Percentiles rank a stretch among this genome's conserved stretches.
Conservation (phyloP, 306 rosid genomes). For the Heteromeles arbutifolia region DNA sequence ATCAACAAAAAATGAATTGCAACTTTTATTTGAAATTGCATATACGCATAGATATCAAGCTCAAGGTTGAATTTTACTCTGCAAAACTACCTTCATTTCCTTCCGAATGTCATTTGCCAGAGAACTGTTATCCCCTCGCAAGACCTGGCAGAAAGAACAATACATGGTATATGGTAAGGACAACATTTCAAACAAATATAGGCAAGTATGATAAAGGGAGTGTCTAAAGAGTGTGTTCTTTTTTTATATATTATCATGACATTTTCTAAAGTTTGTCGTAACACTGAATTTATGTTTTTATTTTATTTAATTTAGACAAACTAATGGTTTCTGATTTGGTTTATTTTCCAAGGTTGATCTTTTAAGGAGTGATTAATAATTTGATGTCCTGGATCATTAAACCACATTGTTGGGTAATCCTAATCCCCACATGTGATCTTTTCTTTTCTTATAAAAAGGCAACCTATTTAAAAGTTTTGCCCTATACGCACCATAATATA, state of each 20-base stretch:
- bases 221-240: not conserved
- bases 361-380: not conserved
- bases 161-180: constrained; percentile 15
- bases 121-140: constrained; percentile 92
- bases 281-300: not conserved
- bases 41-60: not conserved
- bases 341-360: not conserved
- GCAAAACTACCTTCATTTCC: constrained; percentile 83
- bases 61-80: constrained; percentile 5
- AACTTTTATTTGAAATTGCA: constrained; percentile 3
- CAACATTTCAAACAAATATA: not conserved
- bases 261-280: not conserved
- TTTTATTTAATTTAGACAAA: not conserved
- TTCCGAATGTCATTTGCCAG: constrained; percentile 98
- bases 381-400: not conserved
- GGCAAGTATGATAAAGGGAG: not conserved
- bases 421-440: not conserved
- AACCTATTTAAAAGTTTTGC: not conserved
- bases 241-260: not conserved
- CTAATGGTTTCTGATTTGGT: not conserved
- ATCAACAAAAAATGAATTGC: not conserved
- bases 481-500: not conserved
- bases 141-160: constrained; percentile 52
- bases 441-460: not conserved
- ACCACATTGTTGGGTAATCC: not conserved